Base-by-base conservation (phyloP, 164 flowering plant genomes). In the Sedum album region DNA sequence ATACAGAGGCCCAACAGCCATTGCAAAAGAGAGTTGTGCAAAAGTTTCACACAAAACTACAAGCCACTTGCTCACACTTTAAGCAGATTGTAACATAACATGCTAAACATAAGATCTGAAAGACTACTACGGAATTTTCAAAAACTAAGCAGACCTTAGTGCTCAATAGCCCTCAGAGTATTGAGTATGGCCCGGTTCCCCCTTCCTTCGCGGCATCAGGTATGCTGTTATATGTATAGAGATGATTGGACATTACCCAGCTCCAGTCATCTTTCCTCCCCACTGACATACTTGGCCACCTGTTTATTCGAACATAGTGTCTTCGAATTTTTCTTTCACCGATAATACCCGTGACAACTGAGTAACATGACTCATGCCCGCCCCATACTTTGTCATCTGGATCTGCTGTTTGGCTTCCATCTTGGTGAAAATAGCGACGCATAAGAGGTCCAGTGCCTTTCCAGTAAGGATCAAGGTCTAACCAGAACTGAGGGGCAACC, bases 401-500 rank as follows among this genome's bases (percentile, higher is more conserved):
- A 71, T 89, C 91, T 63, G 91, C 93, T 65, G 81, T 83, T 69
- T 74, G 85, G 76, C 86, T 79, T 39, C 95, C 96, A 73, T 86
- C 89, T 2, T 76, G 84, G 71, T 89, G 93, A 80, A 91, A 91
- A 76, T 88, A 85, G 7, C 89, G 87, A 39, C 76, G 90, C 93
- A 89, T 80, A 7, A 69, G 83, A 55, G 82, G 84, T 30, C 88
- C 85, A 13, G 73, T 76, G 15, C 91, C 90, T 38, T 66, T 77
- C 97, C 97, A 89, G 69, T 78, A 85, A 7, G 97, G 97, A 70
- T 91, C 97, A 14, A 87, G 84, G 55, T 82, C 77, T 42, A 79
- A 76, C 95, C 95, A 91, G 69, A 87, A 91, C n/a, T 76, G 83
- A 15, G 97, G 91, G 64, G 88, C 93, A 0, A 39, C 82, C 95